Evolutionary conservation across 768 basidiomycete species (phyloP).

Genomic region (Naematelia aurantialba): DNA sequence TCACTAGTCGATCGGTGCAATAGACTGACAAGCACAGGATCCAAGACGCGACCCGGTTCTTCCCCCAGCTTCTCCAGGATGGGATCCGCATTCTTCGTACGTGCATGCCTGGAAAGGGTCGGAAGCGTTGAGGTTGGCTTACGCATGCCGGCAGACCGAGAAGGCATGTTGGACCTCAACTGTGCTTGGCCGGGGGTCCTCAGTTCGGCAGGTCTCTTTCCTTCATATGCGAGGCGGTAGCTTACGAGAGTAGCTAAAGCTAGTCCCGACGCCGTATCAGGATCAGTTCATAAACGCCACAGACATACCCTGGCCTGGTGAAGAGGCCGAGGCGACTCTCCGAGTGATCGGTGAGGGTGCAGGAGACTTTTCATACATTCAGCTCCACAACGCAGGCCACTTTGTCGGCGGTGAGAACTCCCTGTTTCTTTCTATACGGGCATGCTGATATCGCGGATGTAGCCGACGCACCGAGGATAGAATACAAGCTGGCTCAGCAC

Average conservation of each 20-base stretch:
- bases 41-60: background rate
- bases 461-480: background rate
- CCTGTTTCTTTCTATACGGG: background rate
- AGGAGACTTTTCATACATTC: background rate
- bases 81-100: background rate
- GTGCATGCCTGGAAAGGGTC: no score
- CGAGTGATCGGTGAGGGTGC: background rate
- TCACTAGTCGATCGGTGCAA: background rate
- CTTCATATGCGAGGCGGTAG: background rate
- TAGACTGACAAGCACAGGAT: background rate
- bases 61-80: background rate
- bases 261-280: background rate
- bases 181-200: background rate
- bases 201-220: background rate
- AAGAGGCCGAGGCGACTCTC: background rate
- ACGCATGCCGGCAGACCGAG: background rate
- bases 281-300: background rate
- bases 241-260: background rate
- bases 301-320: background rate
- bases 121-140: no score
- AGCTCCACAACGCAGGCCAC: background rate
- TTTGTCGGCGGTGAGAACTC: background rate
- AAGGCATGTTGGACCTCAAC: background rate
- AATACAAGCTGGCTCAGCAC: background rate
- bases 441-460: background rate